Conservation (phyloP, 2,329 filamentous ascomycete genomes). For the Aspergillus aculeatinus region DNA sequence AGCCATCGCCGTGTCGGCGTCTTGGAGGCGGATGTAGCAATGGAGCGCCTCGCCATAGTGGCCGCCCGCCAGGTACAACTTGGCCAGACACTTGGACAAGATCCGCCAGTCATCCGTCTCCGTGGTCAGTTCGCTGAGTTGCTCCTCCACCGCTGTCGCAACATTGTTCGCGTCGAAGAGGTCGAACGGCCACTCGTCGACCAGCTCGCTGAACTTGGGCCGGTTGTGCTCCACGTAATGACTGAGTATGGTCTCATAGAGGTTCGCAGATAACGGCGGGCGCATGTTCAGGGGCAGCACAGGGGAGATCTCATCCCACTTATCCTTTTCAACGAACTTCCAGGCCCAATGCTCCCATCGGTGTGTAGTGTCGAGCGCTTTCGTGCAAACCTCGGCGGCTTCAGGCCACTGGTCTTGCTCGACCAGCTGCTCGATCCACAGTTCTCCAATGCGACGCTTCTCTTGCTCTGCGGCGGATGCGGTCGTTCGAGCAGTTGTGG, state of each 20-base stretch:
- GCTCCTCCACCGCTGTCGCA: constrained; percentile 75
- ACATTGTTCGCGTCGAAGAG: constrained; percentile 78
- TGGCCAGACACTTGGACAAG: constrained; percentile 81
- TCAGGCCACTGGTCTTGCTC: constrained; percentile 70
- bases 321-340: constrained; percentile 81
- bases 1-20: constrained; percentile 83
- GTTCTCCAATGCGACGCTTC: constrained; percentile 84
- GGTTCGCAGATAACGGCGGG: constrained; percentile 73
- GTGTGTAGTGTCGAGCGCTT: constrained; percentile 74
- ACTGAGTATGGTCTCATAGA: constrained; percentile 85
- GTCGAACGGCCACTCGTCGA: constrained; percentile 81
- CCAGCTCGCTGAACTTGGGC: constrained; percentile 70
- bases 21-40: constrained; percentile 86
- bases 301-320: constrained; percentile 84
- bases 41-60: constrained; percentile 79
- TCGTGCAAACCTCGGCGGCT: constrained; percentile 78
- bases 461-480: constrained; percentile 76
- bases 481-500: constrained; percentile 57
- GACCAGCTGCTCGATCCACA: constrained; percentile 88
- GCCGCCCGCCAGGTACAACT: constrained; percentile 77
- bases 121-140: constrained; percentile 72
- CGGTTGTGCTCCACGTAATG: constrained; percentile 84
- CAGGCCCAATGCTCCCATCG: constrained; percentile 96
- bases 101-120: constrained; percentile 86
- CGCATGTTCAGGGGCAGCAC: constrained; percentile 77